Base-by-base conservation (phyloP, 2,329 filamentous ascomycete genomes). In the Neonectria neomacrospora region DNA sequence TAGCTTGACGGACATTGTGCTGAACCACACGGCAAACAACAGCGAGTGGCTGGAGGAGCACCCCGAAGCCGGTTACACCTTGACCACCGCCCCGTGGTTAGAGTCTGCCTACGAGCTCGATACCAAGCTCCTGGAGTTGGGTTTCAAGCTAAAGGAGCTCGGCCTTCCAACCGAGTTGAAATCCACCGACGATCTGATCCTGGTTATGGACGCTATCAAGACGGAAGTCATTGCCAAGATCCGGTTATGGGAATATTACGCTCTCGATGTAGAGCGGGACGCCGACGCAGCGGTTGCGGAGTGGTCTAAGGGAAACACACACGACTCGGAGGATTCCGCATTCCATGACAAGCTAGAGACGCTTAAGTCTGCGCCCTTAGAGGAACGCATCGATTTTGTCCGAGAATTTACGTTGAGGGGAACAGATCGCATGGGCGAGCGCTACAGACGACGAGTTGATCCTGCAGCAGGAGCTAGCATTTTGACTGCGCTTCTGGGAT, bases 11-110 rank as follows among this genome's bases (percentile, higher is more conserved):
- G 96, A 99, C 77, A 95, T 99, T 65, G 96, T 99, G 47, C 94
- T 96, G 83, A 99, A 99, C 75, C 96, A 99, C 80, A 99, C 96
- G 4, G 95, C 96, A 7, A 88, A 97, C 81, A 98, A 98, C 80
- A 96, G 92, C 79, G 88, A 91, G 72, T 99, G 96, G 96, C 86
- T 99, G 11, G 86, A 96, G 75, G 91, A 96, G 64, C 95, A 99
- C 74, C 96, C 96, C 0, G 96, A 99, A 72, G 91, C 94, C 47
- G 96, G 96, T 16, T 99, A 99, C 84, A 99, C 96, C 76, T 83
- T 97, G 67, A 89, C 90, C 42, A 98, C 95, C 0, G 94, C 96
- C 0, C 96, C 96, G 1, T 91, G 89, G 87, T 78, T 91, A 14
- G 85, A 90, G 73, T 83, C 88, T 10, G 89, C 89, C 3, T 88